Percentiles rank a stretch among this genome's conserved stretches.
Evolutionary conservation across 2,329 filamentous ascomycete species (phyloP).

Genomic region (Pseudogymnoascus sp.): DNA sequence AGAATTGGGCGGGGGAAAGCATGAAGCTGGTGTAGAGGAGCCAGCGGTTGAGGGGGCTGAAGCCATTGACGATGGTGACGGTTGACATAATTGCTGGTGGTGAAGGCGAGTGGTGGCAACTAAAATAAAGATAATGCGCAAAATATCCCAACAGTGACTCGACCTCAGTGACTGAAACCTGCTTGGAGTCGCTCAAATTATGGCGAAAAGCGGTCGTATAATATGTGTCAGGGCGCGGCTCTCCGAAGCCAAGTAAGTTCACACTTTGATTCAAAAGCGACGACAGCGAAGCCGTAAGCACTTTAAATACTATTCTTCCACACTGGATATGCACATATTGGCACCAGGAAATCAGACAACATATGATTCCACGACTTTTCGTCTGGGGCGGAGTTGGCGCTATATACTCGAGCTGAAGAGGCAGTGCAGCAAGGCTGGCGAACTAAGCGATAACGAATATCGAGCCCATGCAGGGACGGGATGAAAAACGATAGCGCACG

Average conservation of each 20-base stretch:
- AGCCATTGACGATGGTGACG: slow-evolving; percentile 13
- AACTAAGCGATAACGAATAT: background rate
- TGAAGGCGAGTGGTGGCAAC: background rate
- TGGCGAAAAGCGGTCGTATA: background rate
- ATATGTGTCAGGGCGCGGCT: background rate
- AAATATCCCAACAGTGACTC: background rate
- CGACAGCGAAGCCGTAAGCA: background rate
- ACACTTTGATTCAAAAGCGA: background rate
- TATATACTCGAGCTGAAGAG: background rate
- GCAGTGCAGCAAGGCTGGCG: background rate
- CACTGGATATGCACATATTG: background rate
- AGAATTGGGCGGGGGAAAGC: slow-evolving; percentile 15
- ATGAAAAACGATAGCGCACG: background rate
- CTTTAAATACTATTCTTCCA: background rate
- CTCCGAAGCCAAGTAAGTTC: background rate
- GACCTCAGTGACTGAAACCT: too few relatives aligned
- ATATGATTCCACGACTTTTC: background rate
- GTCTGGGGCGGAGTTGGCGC: background rate
- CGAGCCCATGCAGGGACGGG: background rate
- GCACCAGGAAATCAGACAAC: background rate
- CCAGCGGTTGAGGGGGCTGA: slow-evolving; percentile 16
- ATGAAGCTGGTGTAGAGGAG: slow-evolving; percentile 17
- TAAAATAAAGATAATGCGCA: background rate
- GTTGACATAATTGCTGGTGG: background rate
- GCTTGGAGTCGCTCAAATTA: background rate